Conservation (phyloP, 192 early-diverging fungal genomes). For the Entomortierella parvispora region DNA sequence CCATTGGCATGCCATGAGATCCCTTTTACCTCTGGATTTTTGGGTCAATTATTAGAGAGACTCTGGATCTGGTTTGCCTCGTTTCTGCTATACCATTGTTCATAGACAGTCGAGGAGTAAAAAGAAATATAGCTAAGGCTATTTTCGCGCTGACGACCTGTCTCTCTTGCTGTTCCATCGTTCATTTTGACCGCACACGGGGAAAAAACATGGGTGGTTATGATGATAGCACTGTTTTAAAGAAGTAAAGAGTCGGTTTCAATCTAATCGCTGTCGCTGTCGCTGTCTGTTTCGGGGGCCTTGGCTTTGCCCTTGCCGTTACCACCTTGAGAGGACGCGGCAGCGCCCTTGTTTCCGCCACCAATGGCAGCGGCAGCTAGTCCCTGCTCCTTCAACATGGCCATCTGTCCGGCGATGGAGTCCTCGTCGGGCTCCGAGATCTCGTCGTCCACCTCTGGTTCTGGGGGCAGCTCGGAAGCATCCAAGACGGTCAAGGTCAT, state of each 20-base stretch:
- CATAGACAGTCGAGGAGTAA: too few species aligned
- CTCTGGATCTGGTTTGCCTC: neutral
- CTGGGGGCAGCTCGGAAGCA: conserved; percentile 75
- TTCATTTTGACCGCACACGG: too few species aligned
- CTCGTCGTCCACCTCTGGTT: conserved; percentile 86
- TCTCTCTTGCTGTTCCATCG: too few species aligned
- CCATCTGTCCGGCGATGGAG: conserved; percentile 96
- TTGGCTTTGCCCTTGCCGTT: conserved; percentile 40
- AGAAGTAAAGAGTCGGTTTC: too few species aligned
- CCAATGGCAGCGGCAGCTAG: conserved; percentile 63
- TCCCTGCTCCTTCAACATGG: conserved; percentile 83
- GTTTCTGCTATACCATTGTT: too few species aligned
- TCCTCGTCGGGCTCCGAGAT: conserved; percentile 98
- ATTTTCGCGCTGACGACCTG: too few species aligned
- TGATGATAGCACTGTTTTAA: too few species aligned
- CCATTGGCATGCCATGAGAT: conserved; percentile 83
- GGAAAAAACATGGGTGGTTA: too few species aligned
- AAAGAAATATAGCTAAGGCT: too few species aligned
- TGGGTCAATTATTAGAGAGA: conserved; percentile 74
- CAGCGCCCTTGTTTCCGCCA: conserved; percentile 31
- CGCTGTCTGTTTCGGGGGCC: conserved; percentile 42
- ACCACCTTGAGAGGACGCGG: neutral
- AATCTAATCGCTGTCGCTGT: conserved; percentile 34
- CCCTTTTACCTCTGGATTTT: conserved; percentile 71
- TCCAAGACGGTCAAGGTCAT: conserved; percentile 81